Conservation (phyloP, 768 basidiomycete genomes). For the Macrolepiota dolichaula region DNA sequence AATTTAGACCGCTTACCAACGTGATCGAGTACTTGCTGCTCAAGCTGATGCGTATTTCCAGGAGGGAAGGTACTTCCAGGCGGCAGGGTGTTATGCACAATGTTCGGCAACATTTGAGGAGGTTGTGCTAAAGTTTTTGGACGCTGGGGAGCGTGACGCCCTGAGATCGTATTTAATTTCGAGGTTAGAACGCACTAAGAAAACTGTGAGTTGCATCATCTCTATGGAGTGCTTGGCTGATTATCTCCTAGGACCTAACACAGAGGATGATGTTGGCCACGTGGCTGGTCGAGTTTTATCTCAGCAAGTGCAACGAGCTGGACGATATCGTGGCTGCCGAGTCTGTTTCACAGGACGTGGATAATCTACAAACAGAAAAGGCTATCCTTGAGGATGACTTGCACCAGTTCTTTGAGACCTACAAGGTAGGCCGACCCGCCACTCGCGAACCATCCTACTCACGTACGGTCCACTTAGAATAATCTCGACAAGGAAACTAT, state of each 20-base stretch:
- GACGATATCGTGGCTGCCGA: constrained; percentile 93
- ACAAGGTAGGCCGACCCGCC: constrained; percentile 57
- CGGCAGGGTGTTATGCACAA: constrained; percentile 90
- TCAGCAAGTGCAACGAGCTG: constrained; percentile 93
- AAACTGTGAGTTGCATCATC: constrained; percentile 51
- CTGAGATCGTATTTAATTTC: constrained; percentile 87
- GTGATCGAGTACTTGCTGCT: constrained; percentile 77
- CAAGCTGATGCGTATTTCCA: constrained; percentile 82
- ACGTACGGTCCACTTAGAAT: constrained; percentile 41
- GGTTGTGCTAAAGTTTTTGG: constrained; percentile 86
- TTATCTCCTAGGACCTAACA: constrained; percentile 65
- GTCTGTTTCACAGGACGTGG: constrained; percentile 73
- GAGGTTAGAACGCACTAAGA: constrained; percentile 79
- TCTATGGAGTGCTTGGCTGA: neutral
- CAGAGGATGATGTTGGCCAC: constrained; percentile 98
- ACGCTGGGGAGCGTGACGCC: constrained; percentile 86
- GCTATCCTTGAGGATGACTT: constrained; percentile 89
- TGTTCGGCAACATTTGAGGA: constrained; percentile 88
- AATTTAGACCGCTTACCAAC: constrained; percentile 76
- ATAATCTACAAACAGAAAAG: constrained; percentile 79
- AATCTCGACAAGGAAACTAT: constrained; percentile 83
- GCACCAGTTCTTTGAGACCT: constrained; percentile 88
- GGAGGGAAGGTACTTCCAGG: constrained; percentile 80
- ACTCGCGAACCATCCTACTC: neutral
- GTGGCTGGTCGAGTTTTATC: constrained; percentile 96